A percentile compares a stretch with the other conserved stretches of the same genome.
phyloP scores from a whole-genome alignment of 768 basidiomycete genomes.

The Lactifluus hygrophoroides region DNA sequence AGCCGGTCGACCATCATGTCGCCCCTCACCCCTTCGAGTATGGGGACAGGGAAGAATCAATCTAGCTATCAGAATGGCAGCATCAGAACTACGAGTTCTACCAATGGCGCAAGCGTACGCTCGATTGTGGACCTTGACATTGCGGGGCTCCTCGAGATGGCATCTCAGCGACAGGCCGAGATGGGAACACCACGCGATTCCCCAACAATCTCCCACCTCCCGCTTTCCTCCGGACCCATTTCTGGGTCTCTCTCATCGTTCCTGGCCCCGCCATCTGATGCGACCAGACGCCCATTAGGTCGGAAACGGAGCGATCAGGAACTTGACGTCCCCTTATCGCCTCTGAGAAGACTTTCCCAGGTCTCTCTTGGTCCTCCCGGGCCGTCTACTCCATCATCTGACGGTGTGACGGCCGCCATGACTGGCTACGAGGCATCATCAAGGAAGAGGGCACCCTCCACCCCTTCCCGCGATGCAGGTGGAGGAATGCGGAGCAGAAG shows the following conservation, averaged over 20 bases:
- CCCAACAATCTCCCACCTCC: neutral
- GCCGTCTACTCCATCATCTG: neutral
- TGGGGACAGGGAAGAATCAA: neutral
- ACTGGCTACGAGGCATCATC: neutral
- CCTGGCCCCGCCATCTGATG: neutral
- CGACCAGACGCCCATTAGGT: neutral
- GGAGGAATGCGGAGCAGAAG: neutral
- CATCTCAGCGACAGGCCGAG: neutral
- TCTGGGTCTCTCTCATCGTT: neutral
- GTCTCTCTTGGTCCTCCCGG: neutral
- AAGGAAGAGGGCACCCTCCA: neutral
- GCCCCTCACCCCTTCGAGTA: neutral
- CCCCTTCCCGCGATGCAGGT: neutral
- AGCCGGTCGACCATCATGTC: slow-evolving; percentile 4
- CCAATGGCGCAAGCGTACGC: neutral
- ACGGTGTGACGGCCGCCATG: neutral
- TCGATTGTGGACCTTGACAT: slow-evolving; percentile 16
- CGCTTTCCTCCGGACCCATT: neutral
- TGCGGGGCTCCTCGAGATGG: slow-evolving; percentile 17
- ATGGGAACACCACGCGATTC: neutral
- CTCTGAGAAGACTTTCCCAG: slow-evolving; percentile 5
- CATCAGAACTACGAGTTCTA: neutral
- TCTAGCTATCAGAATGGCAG: neutral
- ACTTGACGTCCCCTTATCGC: slow-evolving; percentile 12
- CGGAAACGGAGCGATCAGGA: neutral